Conservation (phyloP, 176 grass and related monocot species). For the Hsuehochloa calcarea region DNA sequence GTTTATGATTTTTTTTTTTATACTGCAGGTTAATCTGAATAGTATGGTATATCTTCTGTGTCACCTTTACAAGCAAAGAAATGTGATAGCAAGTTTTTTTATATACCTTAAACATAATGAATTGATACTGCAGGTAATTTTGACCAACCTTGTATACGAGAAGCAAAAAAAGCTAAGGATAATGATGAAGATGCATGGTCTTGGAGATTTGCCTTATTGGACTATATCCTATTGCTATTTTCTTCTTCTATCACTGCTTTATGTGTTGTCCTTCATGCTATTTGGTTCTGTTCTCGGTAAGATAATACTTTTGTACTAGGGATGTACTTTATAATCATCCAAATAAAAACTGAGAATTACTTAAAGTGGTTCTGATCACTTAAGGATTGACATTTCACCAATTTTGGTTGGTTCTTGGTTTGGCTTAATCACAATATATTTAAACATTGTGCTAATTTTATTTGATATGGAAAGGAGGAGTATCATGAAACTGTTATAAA, state of each 20-base stretch:
- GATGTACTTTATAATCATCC: neutral
- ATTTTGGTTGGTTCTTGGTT: slow-evolving; percentile 1
- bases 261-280: slow-evolving; percentile 67
- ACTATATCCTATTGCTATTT: slow-evolving; percentile 85
- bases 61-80: neutral
- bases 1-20: neutral
- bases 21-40: neutral
- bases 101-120: slow-evolving; percentile 11
- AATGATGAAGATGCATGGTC: slow-evolving; percentile 96
- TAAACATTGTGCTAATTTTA: neutral
- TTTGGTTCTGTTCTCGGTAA: slow-evolving; percentile 69
- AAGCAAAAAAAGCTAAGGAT: slow-evolving; percentile 81
- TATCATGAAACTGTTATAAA: neutral
- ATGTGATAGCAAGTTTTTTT: neutral
- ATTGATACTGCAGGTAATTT: slow-evolving; percentile 56
- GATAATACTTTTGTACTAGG: slow-evolving; percentile 15
- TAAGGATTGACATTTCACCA: neutral
- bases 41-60: neutral
- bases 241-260: slow-evolving; percentile 60
- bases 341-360: neutral
- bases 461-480: neutral
- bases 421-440: neutral
- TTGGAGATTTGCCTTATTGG: slow-evolving; percentile 77
- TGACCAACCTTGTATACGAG: slow-evolving; percentile 63
- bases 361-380: neutral